Conservation (phyloP, 2,329 filamentous ascomycete species). For the Claviceps lovelessii region DNA sequence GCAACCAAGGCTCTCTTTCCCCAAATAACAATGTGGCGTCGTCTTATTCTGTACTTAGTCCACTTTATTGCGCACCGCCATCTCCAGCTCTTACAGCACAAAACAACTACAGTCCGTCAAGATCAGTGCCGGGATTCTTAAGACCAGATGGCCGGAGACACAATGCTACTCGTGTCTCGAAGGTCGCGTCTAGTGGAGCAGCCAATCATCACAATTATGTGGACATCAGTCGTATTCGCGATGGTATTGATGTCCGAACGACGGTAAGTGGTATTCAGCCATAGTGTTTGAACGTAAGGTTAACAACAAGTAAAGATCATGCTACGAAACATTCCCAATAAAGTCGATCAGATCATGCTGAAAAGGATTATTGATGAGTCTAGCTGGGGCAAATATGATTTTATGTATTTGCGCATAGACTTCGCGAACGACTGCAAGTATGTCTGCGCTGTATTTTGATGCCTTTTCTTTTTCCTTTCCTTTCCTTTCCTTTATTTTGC, state of each 20-base stretch:
- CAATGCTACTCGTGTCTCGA: constrained; percentile 30
- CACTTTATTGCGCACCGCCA: constrained; percentile 18
- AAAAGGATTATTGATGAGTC: constrained; percentile 68
- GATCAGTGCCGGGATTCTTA: constrained; percentile 18
- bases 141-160: constrained; percentile 32
- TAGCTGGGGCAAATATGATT: constrained; percentile 75
- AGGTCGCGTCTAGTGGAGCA: constrained; percentile 32
- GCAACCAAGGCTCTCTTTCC: constrained; percentile 7
- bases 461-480: background rate
- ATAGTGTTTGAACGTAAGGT: background rate
- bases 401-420: constrained; percentile 87
- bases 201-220: constrained; percentile 46
- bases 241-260: constrained; percentile 59
- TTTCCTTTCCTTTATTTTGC: background rate
- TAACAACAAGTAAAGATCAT: constrained; percentile 50
- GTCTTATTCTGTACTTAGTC: constrained; percentile 16
- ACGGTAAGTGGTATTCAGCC: constrained; percentile 40
- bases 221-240: constrained; percentile 43
- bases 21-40: constrained; percentile 18
- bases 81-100: constrained; percentile 21
- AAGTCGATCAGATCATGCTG: constrained; percentile 62
- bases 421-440: constrained; percentile 75
- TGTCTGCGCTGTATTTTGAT: constrained; percentile 19
- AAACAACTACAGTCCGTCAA: constrained; percentile 27
- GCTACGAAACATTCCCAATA: constrained; percentile 89